Base-by-base conservation (phyloP, 2,329 filamentous ascomycete genomes). In the Neocatenulostroma microsporum region DNA sequence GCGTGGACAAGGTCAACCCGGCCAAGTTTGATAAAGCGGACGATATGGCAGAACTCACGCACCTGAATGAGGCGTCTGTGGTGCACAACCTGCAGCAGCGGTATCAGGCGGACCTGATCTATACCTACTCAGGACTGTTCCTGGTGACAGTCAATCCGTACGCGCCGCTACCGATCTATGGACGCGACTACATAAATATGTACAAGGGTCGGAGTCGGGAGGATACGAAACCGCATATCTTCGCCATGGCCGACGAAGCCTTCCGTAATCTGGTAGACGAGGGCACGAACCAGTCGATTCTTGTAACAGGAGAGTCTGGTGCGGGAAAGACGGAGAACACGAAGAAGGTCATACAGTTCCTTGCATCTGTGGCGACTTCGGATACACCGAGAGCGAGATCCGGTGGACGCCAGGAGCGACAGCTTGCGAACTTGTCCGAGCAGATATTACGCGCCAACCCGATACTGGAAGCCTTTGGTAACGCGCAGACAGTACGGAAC, bases 291-390 rank as follows among this genome's bases (percentile, higher is more conserved):
- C 91, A 98, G 69, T 98, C 91, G 25, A 85, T 98, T 46, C 91
- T 98, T 36, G 91, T 98, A n/a, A 98, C 91, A 23, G 91, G 91
- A 61, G 91, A 98, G 66, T 98, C 91, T 37, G 91, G 91, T 75
- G 91, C 91, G 47, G 91, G 91, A 57, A 98, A 98, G 70, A 98
- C 91, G 4, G 91, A 98, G 62, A 96, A 89, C 65, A 91, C 91
- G 54, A 98, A 98, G 69, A 96, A 98, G 67, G 96, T 98, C 61
- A 98, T 98, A 91, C 80, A 91, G 56, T 98, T 98, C 69, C 98
- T 98, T 64, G 91, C 91, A 45, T 98, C 91, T 28, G 80, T 91
- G 75, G 91, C 95, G 64, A 82, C 88, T 6, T 87, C 91, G 38
- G 86, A 93, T 54, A 84, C n/a, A n/a, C n/a, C 80, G 84, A 53